Percentiles rank a stretch among this genome's conserved stretches.
These are phyloP conservation scores for Achaetomiella virescens DNA, from an alignment of 495 filamentous ascomycete genomes.

Conservation along the genomic window DNA sequence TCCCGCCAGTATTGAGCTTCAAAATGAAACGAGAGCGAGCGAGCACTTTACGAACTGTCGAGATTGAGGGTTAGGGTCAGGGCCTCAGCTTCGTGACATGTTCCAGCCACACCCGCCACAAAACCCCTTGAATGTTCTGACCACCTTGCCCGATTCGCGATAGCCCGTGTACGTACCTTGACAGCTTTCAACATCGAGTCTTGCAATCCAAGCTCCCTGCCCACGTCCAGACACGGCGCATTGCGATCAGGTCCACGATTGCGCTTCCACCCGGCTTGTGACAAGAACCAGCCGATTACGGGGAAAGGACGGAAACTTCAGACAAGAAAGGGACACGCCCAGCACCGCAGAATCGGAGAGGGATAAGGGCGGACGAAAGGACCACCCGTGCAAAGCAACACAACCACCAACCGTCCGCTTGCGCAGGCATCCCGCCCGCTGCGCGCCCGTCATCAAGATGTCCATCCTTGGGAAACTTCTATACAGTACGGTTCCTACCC, in stretches of 20 bases:
- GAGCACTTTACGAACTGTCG: too few relatives aligned
- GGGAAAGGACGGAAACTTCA: too few relatives aligned
- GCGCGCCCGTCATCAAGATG: constrained; percentile 7
- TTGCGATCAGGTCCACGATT: not conserved
- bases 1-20: too few relatives aligned
- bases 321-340: too few relatives aligned
- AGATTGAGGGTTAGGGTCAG: not conserved
- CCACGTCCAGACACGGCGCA: not conserved
- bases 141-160: not conserved
- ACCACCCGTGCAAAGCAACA: not conserved
- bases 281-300: too few relatives aligned
- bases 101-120: not conserved
- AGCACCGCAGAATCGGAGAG: too few relatives aligned
- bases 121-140: not conserved
- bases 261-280: too few relatives aligned
- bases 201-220: not conserved
- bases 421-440: not conserved
- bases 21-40: too few relatives aligned
- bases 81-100: not conserved
- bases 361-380: not conserved
- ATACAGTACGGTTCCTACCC: constrained; percentile 6
- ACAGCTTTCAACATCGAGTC: constrained; percentile 8
- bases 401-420: not conserved
- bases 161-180: constrained; percentile 1
- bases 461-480: constrained; percentile 15